Evolutionary conservation across 148 eudicot species (phyloP).

Genomic region (Agrostemma githago): DNA sequence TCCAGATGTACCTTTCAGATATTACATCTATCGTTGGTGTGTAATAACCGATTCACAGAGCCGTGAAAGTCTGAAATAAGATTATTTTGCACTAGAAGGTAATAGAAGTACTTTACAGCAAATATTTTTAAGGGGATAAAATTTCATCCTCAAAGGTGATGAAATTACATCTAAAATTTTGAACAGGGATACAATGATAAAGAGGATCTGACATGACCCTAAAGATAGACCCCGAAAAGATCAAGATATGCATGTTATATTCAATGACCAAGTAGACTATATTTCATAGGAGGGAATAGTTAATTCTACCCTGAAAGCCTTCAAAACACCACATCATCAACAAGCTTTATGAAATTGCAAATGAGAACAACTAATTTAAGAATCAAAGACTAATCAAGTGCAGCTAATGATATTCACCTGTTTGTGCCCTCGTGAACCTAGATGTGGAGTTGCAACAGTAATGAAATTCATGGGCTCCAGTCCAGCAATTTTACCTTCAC

Average conservation of each 20-base stretch:
- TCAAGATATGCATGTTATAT: not conserved
- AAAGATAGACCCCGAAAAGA: not conserved
- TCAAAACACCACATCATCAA: not conserved
- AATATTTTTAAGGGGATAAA: not conserved
- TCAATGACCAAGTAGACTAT: not conserved
- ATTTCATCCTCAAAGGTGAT: not conserved
- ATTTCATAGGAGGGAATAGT: not conserved
- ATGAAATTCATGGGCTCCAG: conserved; percentile 81
- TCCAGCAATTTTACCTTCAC: conserved; percentile 58
- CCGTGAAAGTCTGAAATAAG: not conserved
- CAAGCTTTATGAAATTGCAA: not conserved
- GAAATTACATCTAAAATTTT: not conserved
- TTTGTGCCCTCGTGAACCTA: conserved; percentile 86
- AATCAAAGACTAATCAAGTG: not conserved
- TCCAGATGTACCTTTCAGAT: too few species aligned
- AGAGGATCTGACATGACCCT: not conserved
- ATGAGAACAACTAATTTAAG: not conserved
- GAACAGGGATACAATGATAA: not conserved
- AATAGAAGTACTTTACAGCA: not conserved
- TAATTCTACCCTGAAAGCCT: not conserved
- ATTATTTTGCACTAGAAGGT: not conserved
- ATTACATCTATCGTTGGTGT: too few species aligned
- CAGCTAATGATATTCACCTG: conserved; percentile 45
- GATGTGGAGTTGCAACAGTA: conserved; percentile 91
- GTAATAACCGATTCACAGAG: not conserved